A percentile compares a stretch with the other conserved stretches of the same genome.
phyloP scores from a whole-genome alignment of 2,329 filamentous ascomycete genomes.

The Penicillium sp. region DNA sequence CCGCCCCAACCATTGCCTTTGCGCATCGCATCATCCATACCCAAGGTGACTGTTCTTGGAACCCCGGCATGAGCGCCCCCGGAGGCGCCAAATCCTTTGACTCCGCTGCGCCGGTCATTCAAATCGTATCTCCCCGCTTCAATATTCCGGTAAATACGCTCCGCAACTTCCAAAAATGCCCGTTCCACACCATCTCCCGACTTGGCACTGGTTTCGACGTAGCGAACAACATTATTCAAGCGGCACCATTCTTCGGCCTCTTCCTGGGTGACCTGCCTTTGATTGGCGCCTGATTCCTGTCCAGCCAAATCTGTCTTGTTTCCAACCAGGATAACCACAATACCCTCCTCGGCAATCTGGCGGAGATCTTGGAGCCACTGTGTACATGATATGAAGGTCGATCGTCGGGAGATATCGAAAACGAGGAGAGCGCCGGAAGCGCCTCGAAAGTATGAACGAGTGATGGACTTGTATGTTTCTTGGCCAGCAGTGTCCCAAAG shows the following conservation, averaged over 20 bases:
- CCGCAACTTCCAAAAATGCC: conserved; percentile 90
- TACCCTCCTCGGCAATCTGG: conserved; percentile 93
- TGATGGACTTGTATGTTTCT: conserved; percentile 97
- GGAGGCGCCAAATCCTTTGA: conserved; percentile 66
- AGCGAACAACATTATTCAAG: conserved; percentile 82
- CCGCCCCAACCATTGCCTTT: conserved; percentile 43
- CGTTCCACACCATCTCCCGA: conserved; percentile 91
- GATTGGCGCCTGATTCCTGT: conserved; percentile 46
- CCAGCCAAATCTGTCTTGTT: conserved; percentile 87
- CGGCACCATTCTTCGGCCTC: conserved; percentile 91
- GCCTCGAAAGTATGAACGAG: conserved; percentile 88
- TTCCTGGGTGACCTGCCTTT: conserved; percentile 75
- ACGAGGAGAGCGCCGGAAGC: conserved; percentile 79
- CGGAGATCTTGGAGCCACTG: conserved; percentile 93
- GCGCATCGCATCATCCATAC: conserved; percentile 53
- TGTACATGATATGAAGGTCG: conserved; percentile 85
- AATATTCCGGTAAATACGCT: conserved; percentile 95
- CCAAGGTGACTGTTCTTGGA: conserved; percentile 49
- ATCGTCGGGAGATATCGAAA: conserved; percentile 86
- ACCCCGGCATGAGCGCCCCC: conserved; percentile 39
- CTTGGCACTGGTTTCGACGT: conserved; percentile 96
- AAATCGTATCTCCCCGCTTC: conserved; percentile 93
- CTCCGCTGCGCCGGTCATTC: conserved; percentile 87
- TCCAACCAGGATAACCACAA: conserved; percentile 90
- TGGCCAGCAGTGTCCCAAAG: conserved; percentile 97